phyloP scores from a whole-genome alignment of 805 yeast genomes.

The Candida krabiensis region DNA sequence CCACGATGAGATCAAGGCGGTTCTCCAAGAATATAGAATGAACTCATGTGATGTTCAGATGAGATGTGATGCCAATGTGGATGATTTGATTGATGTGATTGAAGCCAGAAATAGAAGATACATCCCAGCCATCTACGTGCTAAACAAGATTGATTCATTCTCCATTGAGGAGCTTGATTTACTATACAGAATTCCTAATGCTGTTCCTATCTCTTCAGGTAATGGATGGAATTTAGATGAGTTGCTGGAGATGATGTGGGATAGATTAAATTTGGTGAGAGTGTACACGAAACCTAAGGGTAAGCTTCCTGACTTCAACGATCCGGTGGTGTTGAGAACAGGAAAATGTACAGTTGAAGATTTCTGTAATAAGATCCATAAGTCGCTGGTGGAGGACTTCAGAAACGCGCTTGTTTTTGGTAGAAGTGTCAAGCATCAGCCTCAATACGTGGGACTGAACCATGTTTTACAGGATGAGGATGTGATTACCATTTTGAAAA shows the following conservation, averaged over 20 bases:
- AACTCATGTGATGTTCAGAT: slow-evolving; percentile 95
- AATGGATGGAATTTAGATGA: slow-evolving; percentile 97
- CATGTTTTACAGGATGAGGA: slow-evolving; percentile 93
- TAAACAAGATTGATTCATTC: slow-evolving; percentile 94
- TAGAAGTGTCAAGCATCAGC: slow-evolving; percentile 94
- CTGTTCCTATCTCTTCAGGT: slow-evolving; percentile 95
- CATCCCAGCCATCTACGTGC: slow-evolving; percentile 92
- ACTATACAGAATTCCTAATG: slow-evolving; percentile 89
- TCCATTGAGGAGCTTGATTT: slow-evolving; percentile 91
- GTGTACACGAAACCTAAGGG: slow-evolving; percentile 98
- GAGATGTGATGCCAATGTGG: slow-evolving; percentile 97
- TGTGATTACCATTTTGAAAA: slow-evolving; percentile 91
- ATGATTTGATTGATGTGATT: slow-evolving; percentile 90
- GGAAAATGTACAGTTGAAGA: slow-evolving; percentile 88
- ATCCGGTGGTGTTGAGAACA: slow-evolving; percentile 88
- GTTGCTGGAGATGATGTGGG: slow-evolving; percentile 94
- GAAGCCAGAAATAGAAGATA: slow-evolving; percentile 90
- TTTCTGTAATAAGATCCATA: slow-evolving; percentile 95
- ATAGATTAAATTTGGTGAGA: slow-evolving; percentile 81
- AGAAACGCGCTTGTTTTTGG: slow-evolving; percentile 93
- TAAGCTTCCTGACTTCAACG: slow-evolving; percentile 85
- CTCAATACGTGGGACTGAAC: slow-evolving; percentile 88
- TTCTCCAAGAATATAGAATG: slow-evolving; percentile 91
- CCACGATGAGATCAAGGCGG: slow-evolving; percentile 92
- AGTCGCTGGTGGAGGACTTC: slow-evolving; percentile 89